Evolutionary conservation across 768 basidiomycete species (phyloP).

Genomic region (Pulveroboletus sp.): DNA sequence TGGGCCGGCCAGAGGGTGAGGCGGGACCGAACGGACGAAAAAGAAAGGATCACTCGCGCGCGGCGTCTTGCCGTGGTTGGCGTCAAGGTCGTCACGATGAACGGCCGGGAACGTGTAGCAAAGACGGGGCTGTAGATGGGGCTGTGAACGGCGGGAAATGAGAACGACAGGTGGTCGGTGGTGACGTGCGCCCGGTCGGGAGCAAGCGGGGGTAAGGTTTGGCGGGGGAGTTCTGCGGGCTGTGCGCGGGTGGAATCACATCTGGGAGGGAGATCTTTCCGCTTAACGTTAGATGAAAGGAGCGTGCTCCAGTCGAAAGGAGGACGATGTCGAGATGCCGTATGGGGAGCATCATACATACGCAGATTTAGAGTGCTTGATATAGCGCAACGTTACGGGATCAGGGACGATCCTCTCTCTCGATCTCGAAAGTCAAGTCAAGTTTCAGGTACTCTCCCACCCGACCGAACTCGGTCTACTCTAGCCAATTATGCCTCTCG

Average conservation of each 20-base stretch:
- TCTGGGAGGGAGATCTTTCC: slow-evolving; percentile 33
- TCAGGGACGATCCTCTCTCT: slow-evolving; percentile 35
- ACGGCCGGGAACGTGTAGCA: no score
- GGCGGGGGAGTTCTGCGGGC: slow-evolving; percentile 12
- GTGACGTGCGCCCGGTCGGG: no score
- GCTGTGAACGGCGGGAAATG: no score
- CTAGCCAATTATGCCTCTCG: slow-evolving; percentile 25
- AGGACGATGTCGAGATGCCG: slow-evolving; percentile 31
- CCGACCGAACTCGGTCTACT: slow-evolving; percentile 16
- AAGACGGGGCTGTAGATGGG: no score
- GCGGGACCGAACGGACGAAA: slow-evolving; percentile 5
- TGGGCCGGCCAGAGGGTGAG: no score
- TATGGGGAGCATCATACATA: slow-evolving; percentile 33
- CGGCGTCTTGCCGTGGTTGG: no score
- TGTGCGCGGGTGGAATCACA: slow-evolving; percentile 27
- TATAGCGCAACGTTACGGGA: slow-evolving; percentile 32
- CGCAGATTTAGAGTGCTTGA: slow-evolving; percentile 31
- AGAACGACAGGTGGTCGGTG: no score
- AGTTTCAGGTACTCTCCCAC: slow-evolving; percentile 34
- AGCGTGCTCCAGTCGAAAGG: slow-evolving; percentile 25
- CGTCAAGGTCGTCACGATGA: no score
- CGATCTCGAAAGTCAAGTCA: slow-evolving; percentile 30
- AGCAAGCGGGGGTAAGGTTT: slow-evolving; percentile 11
- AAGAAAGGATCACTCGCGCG: no score
- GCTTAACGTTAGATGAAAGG: slow-evolving; percentile 34